Conservation (phyloP, 2,329 filamentous ascomycete genomes). For the Ophiostoma piceae region DNA sequence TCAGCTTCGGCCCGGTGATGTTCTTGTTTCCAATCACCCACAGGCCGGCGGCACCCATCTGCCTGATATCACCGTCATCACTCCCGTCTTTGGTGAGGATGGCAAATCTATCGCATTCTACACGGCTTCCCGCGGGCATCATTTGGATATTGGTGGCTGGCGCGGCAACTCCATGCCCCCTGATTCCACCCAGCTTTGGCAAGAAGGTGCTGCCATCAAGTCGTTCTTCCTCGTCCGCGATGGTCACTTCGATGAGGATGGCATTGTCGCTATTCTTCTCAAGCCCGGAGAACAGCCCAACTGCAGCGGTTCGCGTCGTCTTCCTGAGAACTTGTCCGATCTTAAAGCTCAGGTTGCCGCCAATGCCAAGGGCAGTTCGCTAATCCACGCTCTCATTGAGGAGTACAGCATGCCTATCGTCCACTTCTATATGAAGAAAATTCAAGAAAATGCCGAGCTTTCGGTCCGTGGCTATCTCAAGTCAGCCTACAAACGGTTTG, state of each 20-base stretch:
- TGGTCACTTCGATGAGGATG: slow-evolving; percentile 25
- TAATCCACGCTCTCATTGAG: slow-evolving; percentile 63
- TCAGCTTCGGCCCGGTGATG: slow-evolving; percentile 71
- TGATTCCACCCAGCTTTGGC: slow-evolving; percentile 38
- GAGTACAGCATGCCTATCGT: slow-evolving; percentile 66
- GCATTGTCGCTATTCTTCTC: slow-evolving; percentile 31
- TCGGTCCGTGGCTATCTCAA: slow-evolving; percentile 67
- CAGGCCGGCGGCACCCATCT: slow-evolving; percentile 55
- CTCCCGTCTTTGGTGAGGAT: slow-evolving; percentile 65
- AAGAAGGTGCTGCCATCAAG: slow-evolving; percentile 41
- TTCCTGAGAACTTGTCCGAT: slow-evolving; percentile 63
- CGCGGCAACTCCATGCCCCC: slow-evolving; percentile 37
- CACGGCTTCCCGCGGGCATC: slow-evolving; percentile 72
- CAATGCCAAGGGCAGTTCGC: slow-evolving; percentile 65
- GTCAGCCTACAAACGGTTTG: slow-evolving; percentile 53
- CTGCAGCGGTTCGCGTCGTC: slow-evolving; percentile 35
- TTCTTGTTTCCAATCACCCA: slow-evolving; percentile 77
- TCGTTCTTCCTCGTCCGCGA: slow-evolving; percentile 35
- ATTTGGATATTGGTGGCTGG: slow-evolving; percentile 79
- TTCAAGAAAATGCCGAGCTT: slow-evolving; percentile 37
- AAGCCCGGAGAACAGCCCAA: slow-evolving; percentile 36
- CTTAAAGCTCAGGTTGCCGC: slow-evolving; percentile 70
- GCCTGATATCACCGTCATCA: slow-evolving; percentile 75
- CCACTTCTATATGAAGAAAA: slow-evolving; percentile 71
- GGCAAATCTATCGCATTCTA: slow-evolving; percentile 67